Percentiles rank a stretch among this genome's conserved stretches.
These are phyloP conservation scores for Macrophomina pseudophaseolina DNA, from an alignment of 2,329 filamentous ascomycete genomes.

Conservation along the genomic window DNA sequence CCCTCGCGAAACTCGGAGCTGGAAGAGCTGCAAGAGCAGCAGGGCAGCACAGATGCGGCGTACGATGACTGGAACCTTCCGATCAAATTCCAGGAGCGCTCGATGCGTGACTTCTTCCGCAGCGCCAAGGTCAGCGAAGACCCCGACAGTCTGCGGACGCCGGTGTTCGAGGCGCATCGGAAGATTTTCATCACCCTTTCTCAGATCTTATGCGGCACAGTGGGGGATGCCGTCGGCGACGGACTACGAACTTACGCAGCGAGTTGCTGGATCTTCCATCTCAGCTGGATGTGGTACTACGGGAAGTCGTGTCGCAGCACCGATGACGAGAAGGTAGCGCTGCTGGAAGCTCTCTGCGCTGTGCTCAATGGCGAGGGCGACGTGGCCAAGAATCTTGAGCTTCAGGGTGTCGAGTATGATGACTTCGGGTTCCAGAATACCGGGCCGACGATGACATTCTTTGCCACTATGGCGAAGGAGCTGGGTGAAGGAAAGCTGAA, in stretches of 20 bases:
- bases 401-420: neutral
- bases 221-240: neutral
- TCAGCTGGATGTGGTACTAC: neutral
- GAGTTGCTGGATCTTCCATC: neutral
- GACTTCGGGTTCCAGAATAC: no score
- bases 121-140: slow-evolving; percentile 26
- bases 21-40: neutral
- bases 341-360: neutral
- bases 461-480: neutral
- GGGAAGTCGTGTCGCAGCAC: neutral
- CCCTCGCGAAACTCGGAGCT: neutral
- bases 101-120: slow-evolving; percentile 33
- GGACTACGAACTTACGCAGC: neutral
- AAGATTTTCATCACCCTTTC: neutral
- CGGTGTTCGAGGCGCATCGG: slow-evolving; percentile 30
- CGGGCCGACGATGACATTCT: neutral
- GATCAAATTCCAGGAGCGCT: slow-evolving; percentile 34
- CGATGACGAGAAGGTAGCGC: neutral
- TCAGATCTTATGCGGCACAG: neutral
- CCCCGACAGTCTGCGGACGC: slow-evolving; percentile 28
- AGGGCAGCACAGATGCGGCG: slow-evolving; percentile 13
- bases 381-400: neutral
- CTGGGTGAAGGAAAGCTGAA: neutral
- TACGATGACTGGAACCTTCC: slow-evolving; percentile 28
- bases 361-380: neutral